Evolutionary conservation across 352 stramenopile genomes (phyloP).

Genomic region (Pythium sp.): DNA sequence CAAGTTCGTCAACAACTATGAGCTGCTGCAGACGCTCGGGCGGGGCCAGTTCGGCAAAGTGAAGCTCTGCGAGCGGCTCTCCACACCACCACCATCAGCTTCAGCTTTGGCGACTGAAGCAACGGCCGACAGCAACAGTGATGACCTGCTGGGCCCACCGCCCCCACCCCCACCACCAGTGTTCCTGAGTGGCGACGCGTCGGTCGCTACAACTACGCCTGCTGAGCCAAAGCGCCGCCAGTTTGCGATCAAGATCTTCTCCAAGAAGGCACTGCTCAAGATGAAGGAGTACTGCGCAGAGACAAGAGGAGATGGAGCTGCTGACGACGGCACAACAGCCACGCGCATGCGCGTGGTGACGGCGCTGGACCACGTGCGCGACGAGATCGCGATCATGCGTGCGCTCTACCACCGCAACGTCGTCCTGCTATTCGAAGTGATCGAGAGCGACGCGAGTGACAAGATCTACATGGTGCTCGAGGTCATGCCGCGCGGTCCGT

Average conservation of each 20-base stretch:
- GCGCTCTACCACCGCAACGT: slow-evolving; percentile 89
- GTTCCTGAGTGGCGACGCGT: slow-evolving; percentile 5
- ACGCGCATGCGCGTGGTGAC: slow-evolving; percentile 70
- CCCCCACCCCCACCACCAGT: slow-evolving; percentile 11
- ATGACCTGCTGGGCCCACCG: slow-evolving; percentile 1
- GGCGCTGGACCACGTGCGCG: slow-evolving; percentile 71
- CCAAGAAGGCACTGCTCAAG: slow-evolving; percentile 65
- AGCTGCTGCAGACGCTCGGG: slow-evolving; percentile 60
- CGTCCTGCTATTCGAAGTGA: slow-evolving; percentile 89
- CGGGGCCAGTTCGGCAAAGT: slow-evolving; percentile 85
- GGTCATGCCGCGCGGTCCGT: slow-evolving; percentile 78
- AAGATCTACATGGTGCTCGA: slow-evolving; percentile 88
- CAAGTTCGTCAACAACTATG: slow-evolving; percentile 85
- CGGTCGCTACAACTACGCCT: slow-evolving; percentile 6
- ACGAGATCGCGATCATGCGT: slow-evolving; percentile 88
- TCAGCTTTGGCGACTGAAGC: neutral
- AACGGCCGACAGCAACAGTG: neutral
- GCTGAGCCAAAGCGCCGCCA: slow-evolving; percentile 24
- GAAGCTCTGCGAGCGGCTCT: slow-evolving; percentile 76
- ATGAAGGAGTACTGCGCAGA: slow-evolving; percentile 78
- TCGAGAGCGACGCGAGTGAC: slow-evolving; percentile 73
- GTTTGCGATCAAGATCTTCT: slow-evolving; percentile 87
- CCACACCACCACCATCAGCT: neutral
- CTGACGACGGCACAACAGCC: slow-evolving; percentile 9
- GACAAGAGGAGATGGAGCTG: slow-evolving; percentile 9